These are phyloP conservation scores for Phytopythium chamaehyphon DNA, from an alignment of 352 stramenopile genomes.

Conservation along the genomic window DNA sequence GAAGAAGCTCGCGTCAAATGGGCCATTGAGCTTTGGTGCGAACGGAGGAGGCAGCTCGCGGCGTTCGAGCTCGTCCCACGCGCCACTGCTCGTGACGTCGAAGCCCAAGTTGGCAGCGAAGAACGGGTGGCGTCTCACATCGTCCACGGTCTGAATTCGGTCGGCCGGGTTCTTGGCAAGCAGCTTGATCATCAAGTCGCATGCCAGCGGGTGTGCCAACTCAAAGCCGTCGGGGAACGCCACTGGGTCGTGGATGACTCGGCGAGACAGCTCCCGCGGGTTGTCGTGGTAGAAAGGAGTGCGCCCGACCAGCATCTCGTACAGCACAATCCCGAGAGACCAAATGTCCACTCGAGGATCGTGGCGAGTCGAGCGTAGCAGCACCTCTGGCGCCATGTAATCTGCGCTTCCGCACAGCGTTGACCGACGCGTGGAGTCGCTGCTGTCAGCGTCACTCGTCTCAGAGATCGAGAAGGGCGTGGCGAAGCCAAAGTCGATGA, in stretches of 20 bases:
- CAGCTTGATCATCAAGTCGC: conserved; percentile 51
- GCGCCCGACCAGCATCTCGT: conserved; percentile 78
- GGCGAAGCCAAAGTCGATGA: conserved; percentile 78
- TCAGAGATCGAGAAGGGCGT: conserved; percentile 43
- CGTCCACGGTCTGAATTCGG: conserved; percentile 33
- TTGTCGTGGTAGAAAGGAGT: conserved; percentile 89
- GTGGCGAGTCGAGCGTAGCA: conserved; percentile 46
- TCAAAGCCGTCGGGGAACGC: conserved; percentile 69
- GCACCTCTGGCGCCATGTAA: conserved; percentile 80
- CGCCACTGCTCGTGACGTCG: conserved; percentile 9
- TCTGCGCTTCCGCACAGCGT: conserved; percentile 79
- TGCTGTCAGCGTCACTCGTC: conserved; percentile 12
- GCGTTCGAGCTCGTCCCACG: conserved; percentile 40
- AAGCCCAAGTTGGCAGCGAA: conserved; percentile 34
- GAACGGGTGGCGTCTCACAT: conserved; percentile 59
- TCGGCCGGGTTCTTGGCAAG: conserved; percentile 53
- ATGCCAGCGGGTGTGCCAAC: conserved; percentile 37
- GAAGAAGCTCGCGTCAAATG: conserved; percentile 75
- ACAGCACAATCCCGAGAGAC: conserved; percentile 86
- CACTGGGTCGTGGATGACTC: conserved; percentile 66
- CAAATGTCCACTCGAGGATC: conserved; percentile 75
- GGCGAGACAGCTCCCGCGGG: conserved; percentile 61
- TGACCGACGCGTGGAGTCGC: conserved; percentile 44
- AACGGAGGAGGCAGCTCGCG: conserved; percentile 52
- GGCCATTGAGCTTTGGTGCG: conserved; percentile 49